Evolutionary conservation across 2,329 filamentous ascomycete genomes (phyloP).

Genomic region (Penicillium sp.): DNA sequence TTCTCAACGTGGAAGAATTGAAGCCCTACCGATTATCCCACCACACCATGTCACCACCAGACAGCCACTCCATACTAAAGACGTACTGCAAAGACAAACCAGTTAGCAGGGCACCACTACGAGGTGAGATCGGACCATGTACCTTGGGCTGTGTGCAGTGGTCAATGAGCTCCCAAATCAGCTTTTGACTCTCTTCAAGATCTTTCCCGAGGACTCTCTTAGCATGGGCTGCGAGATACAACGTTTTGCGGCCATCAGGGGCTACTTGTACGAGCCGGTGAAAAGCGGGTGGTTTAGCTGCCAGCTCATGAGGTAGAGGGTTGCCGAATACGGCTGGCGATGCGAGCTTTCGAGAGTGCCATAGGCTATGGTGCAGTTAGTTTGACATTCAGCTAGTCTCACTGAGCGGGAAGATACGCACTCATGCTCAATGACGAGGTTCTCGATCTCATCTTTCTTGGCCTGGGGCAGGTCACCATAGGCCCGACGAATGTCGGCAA

Average conservation of each 20-base stretch:
- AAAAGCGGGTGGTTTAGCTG: constrained; percentile 25
- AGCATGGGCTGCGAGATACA: constrained; percentile 29
- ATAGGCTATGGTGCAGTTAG: constrained; percentile 11
- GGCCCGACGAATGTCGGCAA: constrained; percentile 22
- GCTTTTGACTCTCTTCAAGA: constrained; percentile 25
- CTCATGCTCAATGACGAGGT: constrained; percentile 19
- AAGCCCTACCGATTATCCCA: constrained; percentile 27
- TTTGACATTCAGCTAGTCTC: too few relatives aligned
- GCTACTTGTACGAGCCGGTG: constrained; percentile 25
- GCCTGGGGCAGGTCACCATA: constrained; percentile 18
- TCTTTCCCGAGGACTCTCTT: constrained; percentile 19
- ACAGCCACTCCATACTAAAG: constrained; percentile 27
- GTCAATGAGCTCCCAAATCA: constrained; percentile 28
- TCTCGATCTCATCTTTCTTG: constrained; percentile 14
- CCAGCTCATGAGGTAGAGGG: constrained; percentile 21
- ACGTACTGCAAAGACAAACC: constrained; percentile 20
- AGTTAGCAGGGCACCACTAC: background rate
- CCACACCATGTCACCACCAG: constrained; percentile 29
- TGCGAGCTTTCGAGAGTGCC: constrained; percentile 23
- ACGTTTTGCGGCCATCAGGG: constrained; percentile 23
- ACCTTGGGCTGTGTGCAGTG: constrained; percentile 26
- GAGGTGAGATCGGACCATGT: background rate
- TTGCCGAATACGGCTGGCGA: constrained; percentile 19
- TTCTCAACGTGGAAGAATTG: too few relatives aligned
- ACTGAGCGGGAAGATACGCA: constrained; percentile 5